phyloP scores from a whole-genome alignment of 1,284 basidiomycete genomes.

The Malassezia yamatoensis region DNA sequence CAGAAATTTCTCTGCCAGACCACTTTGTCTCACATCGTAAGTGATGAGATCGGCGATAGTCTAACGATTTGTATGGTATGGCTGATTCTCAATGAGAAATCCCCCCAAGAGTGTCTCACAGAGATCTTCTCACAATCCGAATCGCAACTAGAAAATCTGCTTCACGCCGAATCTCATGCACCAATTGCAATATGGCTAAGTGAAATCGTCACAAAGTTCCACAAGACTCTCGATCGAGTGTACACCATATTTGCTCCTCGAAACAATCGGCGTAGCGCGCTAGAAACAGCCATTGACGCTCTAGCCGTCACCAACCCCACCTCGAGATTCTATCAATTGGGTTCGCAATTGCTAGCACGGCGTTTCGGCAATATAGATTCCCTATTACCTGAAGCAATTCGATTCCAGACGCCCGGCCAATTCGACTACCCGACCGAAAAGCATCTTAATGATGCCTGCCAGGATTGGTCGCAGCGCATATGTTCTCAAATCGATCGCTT shows the following conservation, averaged over 20 bases:
- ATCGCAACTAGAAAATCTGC: too few relatives aligned
- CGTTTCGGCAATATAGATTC: not conserved
- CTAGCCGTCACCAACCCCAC: not conserved
- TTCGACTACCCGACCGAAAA: not conserved
- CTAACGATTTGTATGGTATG: too few relatives aligned
- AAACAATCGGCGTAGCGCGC: not conserved
- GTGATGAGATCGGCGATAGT: too few relatives aligned
- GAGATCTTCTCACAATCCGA: too few relatives aligned
- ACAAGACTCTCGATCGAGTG: not conserved
- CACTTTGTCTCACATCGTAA: too few relatives aligned
- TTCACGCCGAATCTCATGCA: too few relatives aligned
- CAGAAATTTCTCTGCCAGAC: too few relatives aligned
- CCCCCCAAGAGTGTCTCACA: too few relatives aligned
- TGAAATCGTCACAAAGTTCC: not conserved
- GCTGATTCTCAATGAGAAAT: too few relatives aligned
- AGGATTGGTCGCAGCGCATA: not conserved
- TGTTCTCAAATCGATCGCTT: not conserved
- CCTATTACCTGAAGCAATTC: not conserved
- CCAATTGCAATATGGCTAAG: not conserved
- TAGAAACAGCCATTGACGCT: not conserved
- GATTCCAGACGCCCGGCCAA: not conserved
- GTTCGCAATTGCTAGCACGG: not conserved
- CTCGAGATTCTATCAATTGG: conserved; percentile 5
- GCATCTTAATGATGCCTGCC: not conserved
- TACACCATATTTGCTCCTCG: not conserved